phyloP scores from a whole-genome alignment of 2,329 filamentous ascomycete species.

The Aspergillus fumigatus region DNA sequence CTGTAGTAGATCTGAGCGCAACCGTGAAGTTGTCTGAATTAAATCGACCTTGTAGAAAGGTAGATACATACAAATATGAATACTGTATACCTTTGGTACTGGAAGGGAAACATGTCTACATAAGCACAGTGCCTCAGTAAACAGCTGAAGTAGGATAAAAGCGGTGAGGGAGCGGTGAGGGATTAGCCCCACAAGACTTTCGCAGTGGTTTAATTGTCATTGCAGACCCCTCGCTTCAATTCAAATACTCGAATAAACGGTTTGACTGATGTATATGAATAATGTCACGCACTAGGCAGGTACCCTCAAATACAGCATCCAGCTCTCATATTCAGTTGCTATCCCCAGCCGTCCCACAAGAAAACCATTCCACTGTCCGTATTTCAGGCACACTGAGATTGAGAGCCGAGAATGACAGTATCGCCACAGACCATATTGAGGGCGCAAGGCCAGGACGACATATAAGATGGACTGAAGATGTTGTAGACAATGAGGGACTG shows the following conservation, averaged over 20 bases:
- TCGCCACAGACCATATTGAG: conserved; percentile 3
- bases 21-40: not conserved
- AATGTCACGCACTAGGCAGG: conserved; percentile 40
- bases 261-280: not conserved
- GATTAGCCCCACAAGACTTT: not conserved
- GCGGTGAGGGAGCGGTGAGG: not conserved
- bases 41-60: not conserved
- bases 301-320: conserved; percentile 21
- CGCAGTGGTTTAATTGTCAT: not conserved
- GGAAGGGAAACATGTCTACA: not conserved
- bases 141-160: not conserved
- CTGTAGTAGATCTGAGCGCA: not conserved
- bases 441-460: conserved; percentile 47
- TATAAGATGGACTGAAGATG: conserved; percentile 89
- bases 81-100: not conserved
- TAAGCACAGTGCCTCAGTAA: not conserved
- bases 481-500: conserved; percentile 92
- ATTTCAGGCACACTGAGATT: conserved; percentile 29
- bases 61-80: not conserved
- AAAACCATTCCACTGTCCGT: conserved; percentile 14
- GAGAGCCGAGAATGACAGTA: conserved; percentile 21
- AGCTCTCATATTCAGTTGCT: conserved; percentile 25
- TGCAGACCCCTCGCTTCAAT: not conserved
- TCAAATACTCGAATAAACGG: not conserved
- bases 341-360: conserved; percentile 15